A percentile compares a stretch with the other conserved stretches of the same genome.
phyloP scores from a whole-genome alignment of 2,329 filamentous ascomycete genomes.

The Teratosphaeria destructans region DNA sequence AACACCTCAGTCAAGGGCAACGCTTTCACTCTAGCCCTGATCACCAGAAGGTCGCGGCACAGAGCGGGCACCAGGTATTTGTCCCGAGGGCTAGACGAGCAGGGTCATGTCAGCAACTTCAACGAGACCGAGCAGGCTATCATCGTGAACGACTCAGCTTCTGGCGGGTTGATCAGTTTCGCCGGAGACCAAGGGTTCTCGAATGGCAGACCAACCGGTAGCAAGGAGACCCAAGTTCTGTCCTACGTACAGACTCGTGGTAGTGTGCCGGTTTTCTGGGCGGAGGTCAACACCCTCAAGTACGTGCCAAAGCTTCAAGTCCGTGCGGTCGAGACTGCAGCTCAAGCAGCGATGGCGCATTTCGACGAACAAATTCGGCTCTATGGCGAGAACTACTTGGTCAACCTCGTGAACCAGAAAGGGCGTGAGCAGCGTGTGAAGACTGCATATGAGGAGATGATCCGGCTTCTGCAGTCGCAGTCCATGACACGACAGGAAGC shows the following conservation, averaged over 20 bases:
- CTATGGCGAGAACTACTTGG: conserved; percentile 93
- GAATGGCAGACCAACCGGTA: conserved; percentile 56
- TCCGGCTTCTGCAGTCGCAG: conserved; percentile 61
- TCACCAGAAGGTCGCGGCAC: conserved; percentile 79
- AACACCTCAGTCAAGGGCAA: conserved; percentile 78
- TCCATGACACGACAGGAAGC: conserved; percentile 56
- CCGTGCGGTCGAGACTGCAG: conserved; percentile 68
- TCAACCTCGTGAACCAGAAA: conserved; percentile 95
- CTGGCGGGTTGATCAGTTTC: conserved; percentile 66
- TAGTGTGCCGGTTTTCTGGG: conserved; percentile 92
- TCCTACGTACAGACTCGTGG: conserved; percentile 95
- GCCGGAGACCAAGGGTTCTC: conserved; percentile 66
- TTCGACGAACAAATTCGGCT: conserved; percentile 87
- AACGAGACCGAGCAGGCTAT: conserved; percentile 96
- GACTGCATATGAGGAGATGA: conserved; percentile 84
- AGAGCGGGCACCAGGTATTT: conserved; percentile 90
- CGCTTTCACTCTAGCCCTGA: conserved; percentile 72
- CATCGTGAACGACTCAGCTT: conserved; percentile 70
- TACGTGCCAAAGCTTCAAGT: conserved; percentile 89
- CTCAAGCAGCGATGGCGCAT: conserved; percentile 70
- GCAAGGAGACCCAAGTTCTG: conserved; percentile 75
- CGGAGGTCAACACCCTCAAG: conserved; percentile 83
- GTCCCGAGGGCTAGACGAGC: conserved; percentile 83
- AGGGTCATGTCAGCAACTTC: conserved; percentile 95
- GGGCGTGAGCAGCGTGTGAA: conserved; percentile 85